Evolutionary conservation across 2,329 filamentous ascomycete genomes (phyloP), one percentile per base, ranked within the genome.

Genomic region (Apiospora arundinis): DNA sequence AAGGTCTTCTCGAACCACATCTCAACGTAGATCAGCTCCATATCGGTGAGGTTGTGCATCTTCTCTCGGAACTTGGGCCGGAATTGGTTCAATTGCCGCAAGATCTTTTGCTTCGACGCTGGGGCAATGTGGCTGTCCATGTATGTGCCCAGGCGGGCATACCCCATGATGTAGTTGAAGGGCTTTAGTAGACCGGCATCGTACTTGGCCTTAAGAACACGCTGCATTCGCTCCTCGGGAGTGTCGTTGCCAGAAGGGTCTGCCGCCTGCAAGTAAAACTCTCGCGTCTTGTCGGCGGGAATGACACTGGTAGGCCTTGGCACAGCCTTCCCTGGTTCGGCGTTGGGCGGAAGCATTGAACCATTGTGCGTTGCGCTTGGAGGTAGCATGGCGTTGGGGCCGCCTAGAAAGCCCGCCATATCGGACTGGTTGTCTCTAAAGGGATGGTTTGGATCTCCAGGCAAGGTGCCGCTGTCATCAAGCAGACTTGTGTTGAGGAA

Each of bases 1-100:
- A 99, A 84, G 74, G 93, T 96, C 78, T 93, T 91, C 82, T 99
- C 96, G 79, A 99, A 98, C 95, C 96, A 98, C 94, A 98, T 98
- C 83, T 99, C 96, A 14, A 98, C 95, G 72, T 95, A 91, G 40
- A 98, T 92, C 37, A 99, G 89, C 82, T 99, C 94, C 80, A 98
- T 93, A 82, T 99, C 96, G 1, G 94, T 98, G 79, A 98, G 85
- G 45, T 88, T 92, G 75, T 98, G 95, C 80, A 97, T 95, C 83
- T 97, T 95, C 82, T 98, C 95, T 73, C 96, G 90, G 79, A 99
- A 99, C 79, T 97, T 97, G 21, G 96, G 96, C 65, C 96, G 89
- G 83, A 99, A 99, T 71, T 93, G 92, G 81, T 97, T 94, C 60
- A 99, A 88, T 78, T 97, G 95, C 72, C 94, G 91, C 63, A 97